Evolutionary conservation across 1,284 basidiomycete genomes (phyloP), one percentile per base, ranked within the genome.

Genomic region (Irpex sp.): DNA sequence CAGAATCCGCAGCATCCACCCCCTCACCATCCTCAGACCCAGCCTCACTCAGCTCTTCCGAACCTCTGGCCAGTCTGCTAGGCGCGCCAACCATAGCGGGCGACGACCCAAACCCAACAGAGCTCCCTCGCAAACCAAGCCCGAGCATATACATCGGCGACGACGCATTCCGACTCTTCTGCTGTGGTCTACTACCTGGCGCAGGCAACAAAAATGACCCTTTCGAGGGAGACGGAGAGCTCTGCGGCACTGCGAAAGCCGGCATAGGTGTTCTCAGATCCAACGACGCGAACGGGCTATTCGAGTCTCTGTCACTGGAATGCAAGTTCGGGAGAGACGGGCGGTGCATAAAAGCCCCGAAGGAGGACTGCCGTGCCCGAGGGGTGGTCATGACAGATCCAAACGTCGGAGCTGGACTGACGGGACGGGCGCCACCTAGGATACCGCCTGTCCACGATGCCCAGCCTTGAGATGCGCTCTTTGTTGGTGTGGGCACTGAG

Each of bases 311-410:
- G 17, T n/a, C 21, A 6, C 38, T 36, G 15, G 13, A 6, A 61
- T 55, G 5, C 61, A 11, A 49, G 62, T 56, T 56, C 26, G 59
- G 34, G 6, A 48, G 37, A 37, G 19, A 36, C 21, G 60, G 58
- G 1, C 57, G 56, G 61, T 62, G 68, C 55, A 72, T 61, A 44
- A 72, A 72, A 37, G 77, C 75, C 62, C 54, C 54, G 17, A 79
- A 84, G 7, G 80, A 74, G 0, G 81, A 76, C 63, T 82, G 84
- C 6, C 82, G 79, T 34, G 85, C 71, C 2, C 82, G 78, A 1
- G 87, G 85, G 9, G 79, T 82, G 0, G 87, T 88, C 82, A 90
- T 87, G 52, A 90, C 81, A 47, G 83, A 78, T 15, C 89, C 88
- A 68, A 91, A 91, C 38, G 87, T 89, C 11, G 81, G 80, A 6